Evolutionary conservation across 2,329 filamentous ascomycete species (phyloP).

Genomic region (Neoscytalidium dimidiatum): DNA sequence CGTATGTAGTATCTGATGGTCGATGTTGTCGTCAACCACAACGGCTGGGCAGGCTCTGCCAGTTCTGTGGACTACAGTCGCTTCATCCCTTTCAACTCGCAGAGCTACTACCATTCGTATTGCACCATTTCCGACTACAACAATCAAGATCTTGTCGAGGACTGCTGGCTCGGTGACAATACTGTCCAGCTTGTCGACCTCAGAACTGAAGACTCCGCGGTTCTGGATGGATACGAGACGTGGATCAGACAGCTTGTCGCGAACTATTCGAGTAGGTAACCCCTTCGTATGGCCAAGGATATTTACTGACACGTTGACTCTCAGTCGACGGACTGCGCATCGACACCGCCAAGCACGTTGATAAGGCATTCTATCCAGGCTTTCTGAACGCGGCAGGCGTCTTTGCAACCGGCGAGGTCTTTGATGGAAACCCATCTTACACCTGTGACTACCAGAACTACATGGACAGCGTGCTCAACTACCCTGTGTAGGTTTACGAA

Average conservation of each 20-base stretch:
- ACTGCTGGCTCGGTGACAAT: constrained; percentile 55
- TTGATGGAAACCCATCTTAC: constrained; percentile 32
- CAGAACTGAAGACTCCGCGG: constrained; percentile 41
- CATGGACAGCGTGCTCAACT: constrained; percentile 41
- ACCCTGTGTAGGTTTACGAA: constrained; percentile 26
- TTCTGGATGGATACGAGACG: not conserved
- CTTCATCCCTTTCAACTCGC: constrained; percentile 57
- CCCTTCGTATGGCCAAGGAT: too few relatives aligned
- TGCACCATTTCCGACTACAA: constrained; percentile 59
- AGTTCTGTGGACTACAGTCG: constrained; percentile 54
- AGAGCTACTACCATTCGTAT: constrained; percentile 61
- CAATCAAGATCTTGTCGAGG: constrained; percentile 48
- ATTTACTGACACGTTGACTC: not conserved
- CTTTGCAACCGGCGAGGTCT: constrained; percentile 42
- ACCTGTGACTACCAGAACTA: constrained; percentile 38
- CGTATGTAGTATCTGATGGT: constrained; percentile 57
- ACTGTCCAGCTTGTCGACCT: constrained; percentile 49
- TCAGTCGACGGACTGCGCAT: constrained; percentile 43
- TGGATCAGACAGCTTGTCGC: constrained; percentile 21
- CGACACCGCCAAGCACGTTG: constrained; percentile 42
- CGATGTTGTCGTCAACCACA: constrained; percentile 61
- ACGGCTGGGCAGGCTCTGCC: constrained; percentile 53
- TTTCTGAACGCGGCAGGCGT: constrained; percentile 38
- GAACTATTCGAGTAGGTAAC: constrained; percentile 37
- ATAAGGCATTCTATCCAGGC: constrained; percentile 35